Evolutionary conservation across 2,329 filamentous ascomycete genomes (phyloP).

Genomic region (Fusarium tanahbumbuense): DNA sequence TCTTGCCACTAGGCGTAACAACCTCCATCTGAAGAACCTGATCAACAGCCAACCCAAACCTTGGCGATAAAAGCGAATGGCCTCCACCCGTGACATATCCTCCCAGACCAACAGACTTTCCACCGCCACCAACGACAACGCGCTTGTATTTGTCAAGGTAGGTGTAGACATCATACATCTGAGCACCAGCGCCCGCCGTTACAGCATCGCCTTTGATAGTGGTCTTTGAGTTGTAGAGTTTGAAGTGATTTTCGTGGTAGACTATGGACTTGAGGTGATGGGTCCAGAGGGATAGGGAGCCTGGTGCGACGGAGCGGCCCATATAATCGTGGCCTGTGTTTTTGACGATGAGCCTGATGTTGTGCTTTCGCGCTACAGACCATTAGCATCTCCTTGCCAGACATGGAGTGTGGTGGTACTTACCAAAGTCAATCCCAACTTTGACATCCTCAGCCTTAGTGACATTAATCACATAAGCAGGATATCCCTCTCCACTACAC

Average conservation of each 20-base stretch:
- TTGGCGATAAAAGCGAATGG: conserved; percentile 64
- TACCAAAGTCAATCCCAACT: conserved; percentile 57
- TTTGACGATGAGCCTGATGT: conserved; percentile 57
- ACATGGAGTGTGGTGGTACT: background rate
- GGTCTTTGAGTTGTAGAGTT: conserved; percentile 54
- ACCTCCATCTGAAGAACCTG: conserved; percentile 69
- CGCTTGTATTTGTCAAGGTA: conserved; percentile 58
- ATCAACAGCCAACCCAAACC: conserved; percentile 71
- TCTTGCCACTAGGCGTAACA: conserved; percentile 63
- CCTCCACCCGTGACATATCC: conserved; percentile 72
- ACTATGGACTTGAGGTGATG: conserved; percentile 58
- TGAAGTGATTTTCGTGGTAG: conserved; percentile 56
- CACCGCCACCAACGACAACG: conserved; percentile 66
- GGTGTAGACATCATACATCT: conserved; percentile 62
- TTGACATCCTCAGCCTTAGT: conserved; percentile 51
- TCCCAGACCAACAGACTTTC: conserved; percentile 67
- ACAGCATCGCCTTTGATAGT: conserved; percentile 61
- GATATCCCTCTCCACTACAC: conserved; percentile 51
- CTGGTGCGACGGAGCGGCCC: conserved; percentile 60
- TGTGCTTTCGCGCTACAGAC: conserved; percentile 53
- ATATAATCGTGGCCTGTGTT: conserved; percentile 58
- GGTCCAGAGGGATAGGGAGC: conserved; percentile 66
- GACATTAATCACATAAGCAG: conserved; percentile 53
- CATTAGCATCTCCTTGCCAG: background rate
- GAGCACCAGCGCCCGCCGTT: conserved; percentile 64